These are phyloP conservation scores for Globisporangium nunn DNA, from an alignment of 352 stramenopile species.

Conservation along the genomic window DNA sequence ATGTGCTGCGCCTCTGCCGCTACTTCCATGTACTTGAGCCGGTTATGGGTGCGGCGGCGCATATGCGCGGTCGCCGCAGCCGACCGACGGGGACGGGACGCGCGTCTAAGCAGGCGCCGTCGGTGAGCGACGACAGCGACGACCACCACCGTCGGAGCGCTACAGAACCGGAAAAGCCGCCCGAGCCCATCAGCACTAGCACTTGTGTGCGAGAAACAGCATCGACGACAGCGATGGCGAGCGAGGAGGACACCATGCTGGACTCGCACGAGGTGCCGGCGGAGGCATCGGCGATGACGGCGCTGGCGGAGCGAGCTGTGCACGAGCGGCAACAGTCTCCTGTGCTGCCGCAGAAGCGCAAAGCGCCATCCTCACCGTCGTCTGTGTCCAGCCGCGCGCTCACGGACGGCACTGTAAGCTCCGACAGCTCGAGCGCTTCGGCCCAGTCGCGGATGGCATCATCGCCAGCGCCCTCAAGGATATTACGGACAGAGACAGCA, in stretches of 20 bases:
- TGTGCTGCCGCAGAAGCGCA: slow-evolving; percentile 2
- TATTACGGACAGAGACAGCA: not conserved
- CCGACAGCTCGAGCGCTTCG: not conserved
- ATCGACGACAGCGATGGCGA: not conserved
- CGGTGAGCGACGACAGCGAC: not conserved
- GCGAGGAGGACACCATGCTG: not conserved
- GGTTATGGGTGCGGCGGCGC: slow-evolving; percentile 30
- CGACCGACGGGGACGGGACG: not conserved
- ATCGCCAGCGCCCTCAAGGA: not conserved
- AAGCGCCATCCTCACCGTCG: not conserved
- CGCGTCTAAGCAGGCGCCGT: not conserved
- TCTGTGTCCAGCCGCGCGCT: not conserved
- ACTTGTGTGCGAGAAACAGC: too few species aligned
- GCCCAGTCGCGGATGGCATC: not conserved
- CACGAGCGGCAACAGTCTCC: slow-evolving; percentile 2
- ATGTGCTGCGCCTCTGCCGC: slow-evolving; percentile 54
- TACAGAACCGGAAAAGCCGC: not conserved
- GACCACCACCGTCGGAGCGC: not conserved
- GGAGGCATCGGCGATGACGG: not conserved
- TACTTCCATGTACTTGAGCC: slow-evolving; percentile 68
- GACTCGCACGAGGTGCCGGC: not conserved
- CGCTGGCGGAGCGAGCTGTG: not conserved
- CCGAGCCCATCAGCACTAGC: not conserved
- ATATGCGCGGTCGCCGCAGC: not conserved
- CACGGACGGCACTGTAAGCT: not conserved